phyloP scores from a whole-genome alignment of 2,329 filamentous ascomycete species.

The Arachnopeziza araneosa region DNA sequence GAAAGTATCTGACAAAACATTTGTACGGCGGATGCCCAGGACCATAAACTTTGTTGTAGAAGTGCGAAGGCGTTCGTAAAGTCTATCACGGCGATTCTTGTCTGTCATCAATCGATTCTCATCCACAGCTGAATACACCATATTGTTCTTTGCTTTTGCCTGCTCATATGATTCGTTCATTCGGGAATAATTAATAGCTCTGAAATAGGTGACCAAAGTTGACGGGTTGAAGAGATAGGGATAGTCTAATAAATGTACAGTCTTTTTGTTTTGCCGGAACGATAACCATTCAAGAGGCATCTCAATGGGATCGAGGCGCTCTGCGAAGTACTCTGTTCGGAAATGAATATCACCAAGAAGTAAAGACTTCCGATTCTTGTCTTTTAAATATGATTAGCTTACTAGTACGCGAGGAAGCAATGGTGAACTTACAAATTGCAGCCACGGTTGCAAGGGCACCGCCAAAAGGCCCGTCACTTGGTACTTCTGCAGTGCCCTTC shows the following conservation, averaged over 20 bases:
- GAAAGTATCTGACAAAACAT: conserved; percentile 68
- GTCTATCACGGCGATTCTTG: conserved; percentile 51
- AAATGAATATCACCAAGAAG: conserved; percentile 66
- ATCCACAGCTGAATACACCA: conserved; percentile 48
- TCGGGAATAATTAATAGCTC: conserved; percentile 76
- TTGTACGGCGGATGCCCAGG: conserved; percentile 60
- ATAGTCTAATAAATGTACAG: conserved; percentile 71
- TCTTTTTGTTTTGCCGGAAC: conserved; percentile 54
- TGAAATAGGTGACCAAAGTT: conserved; percentile 75
- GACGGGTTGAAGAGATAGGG: conserved; percentile 73
- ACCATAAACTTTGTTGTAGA: conserved; percentile 68
- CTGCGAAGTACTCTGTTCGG: conserved; percentile 67
- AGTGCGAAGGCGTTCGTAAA: conserved; percentile 58
- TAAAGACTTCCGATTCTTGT: conserved; percentile 57
- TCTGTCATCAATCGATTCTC: conserved; percentile 51
- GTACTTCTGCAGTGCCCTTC: conserved; percentile 68
- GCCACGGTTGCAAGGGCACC: conserved; percentile 71
- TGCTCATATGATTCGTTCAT: conserved; percentile 80
- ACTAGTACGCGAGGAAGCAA: neutral
- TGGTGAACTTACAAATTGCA: conserved; percentile 58
- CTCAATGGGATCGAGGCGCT: conserved; percentile 67
- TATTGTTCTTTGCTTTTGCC: conserved; percentile 51
- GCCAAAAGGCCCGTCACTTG: conserved; percentile 65
- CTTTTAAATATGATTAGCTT: conserved; percentile 30
- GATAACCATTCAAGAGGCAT: conserved; percentile 69